phyloP scores from a whole-genome alignment of 768 basidiomycete genomes.

The Gloeostereum incarnatum region DNA sequence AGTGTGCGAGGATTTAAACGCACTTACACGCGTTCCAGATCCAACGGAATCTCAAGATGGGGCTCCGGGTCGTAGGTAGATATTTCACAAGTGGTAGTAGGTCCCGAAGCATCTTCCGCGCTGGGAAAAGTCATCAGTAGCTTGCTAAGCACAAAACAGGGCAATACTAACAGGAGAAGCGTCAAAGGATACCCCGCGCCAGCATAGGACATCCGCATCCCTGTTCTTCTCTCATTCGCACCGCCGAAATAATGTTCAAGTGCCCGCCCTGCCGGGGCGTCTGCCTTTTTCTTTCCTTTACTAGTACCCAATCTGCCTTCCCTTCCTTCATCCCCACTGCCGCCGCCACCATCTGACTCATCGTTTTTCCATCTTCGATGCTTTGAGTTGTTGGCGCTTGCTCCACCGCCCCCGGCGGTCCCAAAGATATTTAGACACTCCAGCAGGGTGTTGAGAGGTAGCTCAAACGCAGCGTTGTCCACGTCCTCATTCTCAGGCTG shows the following conservation, averaged over 20 bases:
- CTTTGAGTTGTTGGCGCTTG: constrained; percentile 20
- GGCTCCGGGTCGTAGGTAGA: constrained; percentile 81
- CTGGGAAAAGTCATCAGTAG: constrained; percentile 21
- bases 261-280: constrained; percentile 15
- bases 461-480: constrained; percentile 56
- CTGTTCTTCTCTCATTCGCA: constrained; percentile 56
- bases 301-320: constrained; percentile 12
- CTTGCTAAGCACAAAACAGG: neutral
- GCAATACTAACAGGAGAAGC: constrained; percentile 60
- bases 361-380: constrained; percentile 43
- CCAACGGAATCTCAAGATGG: constrained; percentile 71
- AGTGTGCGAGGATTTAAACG: neutral
- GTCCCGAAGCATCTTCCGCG: constrained; percentile 70
- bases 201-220: constrained; percentile 77
- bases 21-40: constrained; percentile 51
- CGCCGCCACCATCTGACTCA: constrained; percentile 31
- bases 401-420: constrained; percentile 45
- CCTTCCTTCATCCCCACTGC: constrained; percentile 25
- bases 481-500: constrained; percentile 17
- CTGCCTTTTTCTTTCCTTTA: constrained; percentile 5
- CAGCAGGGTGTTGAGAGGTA: constrained; percentile 75
- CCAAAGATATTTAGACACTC: constrained; percentile 95
- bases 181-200: constrained; percentile 74
- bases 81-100: constrained; percentile 83
- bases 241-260: constrained; percentile 55